phyloP scores from a whole-genome alignment of 2,329 filamentous ascomycete species.

The Pseudogymnoascus sp. region DNA sequence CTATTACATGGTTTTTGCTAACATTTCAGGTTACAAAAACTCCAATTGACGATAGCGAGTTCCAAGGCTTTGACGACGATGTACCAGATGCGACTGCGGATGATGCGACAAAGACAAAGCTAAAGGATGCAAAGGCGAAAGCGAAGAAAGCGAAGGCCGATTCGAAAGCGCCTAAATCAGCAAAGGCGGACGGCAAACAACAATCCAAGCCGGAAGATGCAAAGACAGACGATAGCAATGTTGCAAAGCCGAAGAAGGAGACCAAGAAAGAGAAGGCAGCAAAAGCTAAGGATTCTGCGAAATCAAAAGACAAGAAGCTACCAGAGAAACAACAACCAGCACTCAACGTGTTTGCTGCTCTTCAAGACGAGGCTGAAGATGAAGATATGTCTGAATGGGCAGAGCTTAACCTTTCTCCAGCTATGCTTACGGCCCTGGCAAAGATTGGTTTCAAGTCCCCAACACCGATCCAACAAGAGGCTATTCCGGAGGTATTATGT shows the following conservation, averaged over 20 bases:
- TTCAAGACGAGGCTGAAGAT: slow-evolving; percentile 49
- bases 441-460: slow-evolving; percentile 74
- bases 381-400: slow-evolving; percentile 75
- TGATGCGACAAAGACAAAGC: slow-evolving; percentile 4
- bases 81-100: slow-evolving; percentile 20
- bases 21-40: slow-evolving; percentile 19
- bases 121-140: slow-evolving; percentile 20
- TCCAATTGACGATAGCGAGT: slow-evolving; percentile 46
- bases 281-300: slow-evolving; percentile 24
- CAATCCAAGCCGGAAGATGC: not conserved
- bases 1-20: slow-evolving; percentile 14
- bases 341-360: slow-evolving; percentile 32
- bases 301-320: slow-evolving; percentile 24
- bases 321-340: slow-evolving; percentile 20
- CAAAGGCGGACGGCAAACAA: slow-evolving; percentile 26
- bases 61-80: slow-evolving; percentile 57
- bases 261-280: slow-evolving; percentile 27
- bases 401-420: slow-evolving; percentile 62
- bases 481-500: slow-evolving; percentile 74
- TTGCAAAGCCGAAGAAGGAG: slow-evolving; percentile 19
- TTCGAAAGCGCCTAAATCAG: not conserved
- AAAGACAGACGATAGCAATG: slow-evolving; percentile 22
- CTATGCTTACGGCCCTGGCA: slow-evolving; percentile 65
- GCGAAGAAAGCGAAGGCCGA: slow-evolving; percentile 21
- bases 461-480: slow-evolving; percentile 69